Base-by-base conservation (phyloP, 2,329 filamentous ascomycete species). In the Cladosporium sp. region DNA sequence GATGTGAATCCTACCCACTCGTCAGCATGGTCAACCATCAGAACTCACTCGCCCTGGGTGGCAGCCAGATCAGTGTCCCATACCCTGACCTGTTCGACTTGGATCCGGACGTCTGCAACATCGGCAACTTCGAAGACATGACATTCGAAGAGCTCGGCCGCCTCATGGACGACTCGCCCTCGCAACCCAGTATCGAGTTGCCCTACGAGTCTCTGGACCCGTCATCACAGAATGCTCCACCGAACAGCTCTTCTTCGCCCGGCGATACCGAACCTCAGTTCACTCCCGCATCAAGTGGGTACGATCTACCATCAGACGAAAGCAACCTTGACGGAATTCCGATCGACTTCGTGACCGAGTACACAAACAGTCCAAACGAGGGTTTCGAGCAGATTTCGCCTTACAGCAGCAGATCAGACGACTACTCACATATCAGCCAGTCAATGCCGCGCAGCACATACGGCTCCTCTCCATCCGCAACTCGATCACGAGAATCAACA, bases 301-400 rank as follows among this genome's bases (percentile, higher is more conserved):
- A 28, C 8, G 60, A 63, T 32, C 14, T 46, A n/a, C 14, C 14
- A 10, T 32, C 23, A 23, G 59, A 62, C 18, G 43, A 18, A 36
- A 32, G 23, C 30, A 39, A 63, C 23, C 26, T 46, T 8, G 60
- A 36, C 13, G 49, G 56, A 5, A n/a, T 21, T 23, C 30, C 51
- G 7, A 58, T 57, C 23, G 63, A 59, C 23, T 43, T 65, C 26
- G n/a, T 46, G 28, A 53, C 63, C 21, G 23, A 57, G 28, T 39
- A 65, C 23, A 43, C 56, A 46, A 53, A 26, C 30, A 65, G 63
- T 26, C 57, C 57, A 11, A 28, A 34, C 26, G 63, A 49, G 21
- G 39, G 16, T 28, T 64, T 49, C 62, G 62, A 65, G 5, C 46
- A 39, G 5, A 54, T 59, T 25, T 59, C 63, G 28, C 56, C 43